Percentiles rank a stretch among this genome's conserved stretches.
phyloP scores from a whole-genome alignment of 2,329 filamentous ascomycete species.

The Graphilbum sp. region DNA sequence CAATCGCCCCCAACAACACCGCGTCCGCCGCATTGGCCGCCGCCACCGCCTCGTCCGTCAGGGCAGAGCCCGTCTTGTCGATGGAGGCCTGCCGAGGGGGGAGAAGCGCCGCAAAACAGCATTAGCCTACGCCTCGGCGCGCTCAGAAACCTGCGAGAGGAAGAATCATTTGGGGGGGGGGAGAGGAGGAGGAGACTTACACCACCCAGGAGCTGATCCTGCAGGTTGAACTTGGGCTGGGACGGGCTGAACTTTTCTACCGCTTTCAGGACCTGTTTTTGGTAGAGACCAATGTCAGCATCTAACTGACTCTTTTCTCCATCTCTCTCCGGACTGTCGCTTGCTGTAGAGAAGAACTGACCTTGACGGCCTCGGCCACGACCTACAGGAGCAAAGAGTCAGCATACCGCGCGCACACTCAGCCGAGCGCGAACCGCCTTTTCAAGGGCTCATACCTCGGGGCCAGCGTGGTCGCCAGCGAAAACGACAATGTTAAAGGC shows the following conservation, averaged over 20 bases:
- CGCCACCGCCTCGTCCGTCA: slow-evolving; percentile 68
- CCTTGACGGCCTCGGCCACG: slow-evolving; percentile 72
- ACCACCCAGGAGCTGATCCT: slow-evolving; percentile 80
- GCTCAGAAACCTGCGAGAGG: not conserved
- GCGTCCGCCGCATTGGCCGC: slow-evolving; percentile 78
- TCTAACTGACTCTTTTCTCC: not conserved
- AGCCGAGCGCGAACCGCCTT: too few relatives aligned
- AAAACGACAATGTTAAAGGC: slow-evolving; percentile 68
- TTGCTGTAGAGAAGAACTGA: slow-evolving; percentile 16
- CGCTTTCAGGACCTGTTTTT: slow-evolving; percentile 53
- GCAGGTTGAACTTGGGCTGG: slow-evolving; percentile 67
- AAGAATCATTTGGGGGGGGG: too few relatives aligned
- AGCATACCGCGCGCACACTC: too few relatives aligned
- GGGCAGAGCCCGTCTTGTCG: slow-evolving; percentile 57
- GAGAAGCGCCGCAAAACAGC: too few relatives aligned
- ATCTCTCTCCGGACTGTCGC: too few relatives aligned
- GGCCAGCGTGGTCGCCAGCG: slow-evolving; percentile 70
- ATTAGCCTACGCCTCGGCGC: slow-evolving; percentile 31
- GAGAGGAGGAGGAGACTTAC: slow-evolving; percentile 37
- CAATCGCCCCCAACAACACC: slow-evolving; percentile 83
- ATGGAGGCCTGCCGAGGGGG: too few relatives aligned
- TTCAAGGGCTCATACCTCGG: slow-evolving; percentile 70
- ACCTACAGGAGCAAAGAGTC: slow-evolving; percentile 35
- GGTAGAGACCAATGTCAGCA: too few relatives aligned
- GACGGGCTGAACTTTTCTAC: slow-evolving; percentile 57